Percentiles rank a stretch among this genome's conserved stretches.
Evolutionary conservation across 441 rosid species (phyloP).

Genomic region (Theobroma grandiflorum): DNA sequence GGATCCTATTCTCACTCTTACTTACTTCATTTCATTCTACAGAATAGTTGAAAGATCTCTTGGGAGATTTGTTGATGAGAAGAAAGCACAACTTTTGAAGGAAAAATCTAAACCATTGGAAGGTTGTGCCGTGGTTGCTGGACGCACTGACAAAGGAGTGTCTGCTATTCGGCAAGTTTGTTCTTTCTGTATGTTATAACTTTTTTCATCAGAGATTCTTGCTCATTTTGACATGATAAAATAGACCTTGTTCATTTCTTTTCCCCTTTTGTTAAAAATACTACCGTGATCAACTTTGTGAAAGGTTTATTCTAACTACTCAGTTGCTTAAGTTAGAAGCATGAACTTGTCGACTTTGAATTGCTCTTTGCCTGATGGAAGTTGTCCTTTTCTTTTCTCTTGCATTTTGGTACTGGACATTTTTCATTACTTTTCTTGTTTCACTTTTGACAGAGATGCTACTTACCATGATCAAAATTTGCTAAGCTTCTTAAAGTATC

Average conservation of each 20-base stretch:
- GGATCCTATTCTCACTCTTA: not conserved
- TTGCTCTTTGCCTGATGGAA: not conserved
- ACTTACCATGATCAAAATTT: not conserved
- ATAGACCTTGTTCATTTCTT: not conserved
- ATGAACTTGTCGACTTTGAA: not conserved
- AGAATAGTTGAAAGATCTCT: conserved; percentile 84
- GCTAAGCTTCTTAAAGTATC: not conserved
- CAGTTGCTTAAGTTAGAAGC: too few relatives aligned
- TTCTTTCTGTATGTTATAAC: conserved; percentile 85
- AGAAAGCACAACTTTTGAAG: conserved; percentile 80
- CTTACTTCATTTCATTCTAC: conserved; percentile 34
- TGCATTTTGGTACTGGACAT: not conserved
- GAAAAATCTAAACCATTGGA: conserved; percentile 80
- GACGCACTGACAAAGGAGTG: conserved; percentile 98
- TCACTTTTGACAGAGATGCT: not conserved
- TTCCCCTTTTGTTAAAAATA: too few relatives aligned
- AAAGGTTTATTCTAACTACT: too few relatives aligned
- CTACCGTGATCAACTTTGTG: too few relatives aligned
- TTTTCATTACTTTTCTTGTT: not conserved
- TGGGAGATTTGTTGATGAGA: conserved; percentile 90
- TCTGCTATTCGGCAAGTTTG: conserved; percentile 95
- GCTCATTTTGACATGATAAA: not conserved
- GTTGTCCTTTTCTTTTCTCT: not conserved
- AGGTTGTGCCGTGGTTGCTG: conserved; percentile 86
- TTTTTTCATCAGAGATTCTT: conserved; percentile 4